A percentile compares a stretch with the other conserved stretches of the same genome.
Conservation (phyloP, 116 monocot species). For the Posidonia oceanica region DNA sequence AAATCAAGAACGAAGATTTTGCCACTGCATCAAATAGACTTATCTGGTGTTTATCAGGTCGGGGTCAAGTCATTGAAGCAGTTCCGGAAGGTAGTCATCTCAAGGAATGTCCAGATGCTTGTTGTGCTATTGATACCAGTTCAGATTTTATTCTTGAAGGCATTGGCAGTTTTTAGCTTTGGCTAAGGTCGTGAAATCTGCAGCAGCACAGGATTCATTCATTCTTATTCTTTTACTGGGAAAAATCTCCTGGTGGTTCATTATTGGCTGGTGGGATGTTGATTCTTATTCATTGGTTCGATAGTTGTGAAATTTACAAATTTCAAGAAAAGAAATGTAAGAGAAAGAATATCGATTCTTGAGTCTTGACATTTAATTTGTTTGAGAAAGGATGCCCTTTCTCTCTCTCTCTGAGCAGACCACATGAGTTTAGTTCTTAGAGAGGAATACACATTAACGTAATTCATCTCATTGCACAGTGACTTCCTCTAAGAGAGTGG, state of each 20-base stretch:
- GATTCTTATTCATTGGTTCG: conserved; percentile 4
- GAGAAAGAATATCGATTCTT: too few species aligned
- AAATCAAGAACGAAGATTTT: background rate
- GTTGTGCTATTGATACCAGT: conserved; percentile 35
- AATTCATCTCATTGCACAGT: too few species aligned
- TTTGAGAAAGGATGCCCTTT: too few species aligned
- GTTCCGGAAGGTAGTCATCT: conserved; percentile 22
- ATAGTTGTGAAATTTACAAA: background rate
- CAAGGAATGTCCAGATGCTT: conserved; percentile 30
- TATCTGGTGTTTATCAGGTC: conserved; percentile 25
- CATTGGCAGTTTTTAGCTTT: conserved; percentile 14
- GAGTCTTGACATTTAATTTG: too few species aligned
- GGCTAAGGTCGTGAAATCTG: background rate
- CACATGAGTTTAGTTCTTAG: too few species aligned
- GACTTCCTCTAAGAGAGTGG: too few species aligned
- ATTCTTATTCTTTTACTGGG: background rate
- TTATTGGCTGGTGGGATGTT: too few species aligned
- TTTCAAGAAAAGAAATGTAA: too few species aligned
- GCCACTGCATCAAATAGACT: conserved; percentile 8
- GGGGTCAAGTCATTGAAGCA: conserved; percentile 25
- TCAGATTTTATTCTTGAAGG: conserved; percentile 28
- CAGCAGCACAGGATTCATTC: background rate
- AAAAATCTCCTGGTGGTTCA: background rate
- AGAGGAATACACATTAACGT: too few species aligned
- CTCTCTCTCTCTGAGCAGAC: too few species aligned